Base-by-base conservation (phyloP, 2,329 filamentous ascomycete species). In the Penicillium sp. region DNA sequence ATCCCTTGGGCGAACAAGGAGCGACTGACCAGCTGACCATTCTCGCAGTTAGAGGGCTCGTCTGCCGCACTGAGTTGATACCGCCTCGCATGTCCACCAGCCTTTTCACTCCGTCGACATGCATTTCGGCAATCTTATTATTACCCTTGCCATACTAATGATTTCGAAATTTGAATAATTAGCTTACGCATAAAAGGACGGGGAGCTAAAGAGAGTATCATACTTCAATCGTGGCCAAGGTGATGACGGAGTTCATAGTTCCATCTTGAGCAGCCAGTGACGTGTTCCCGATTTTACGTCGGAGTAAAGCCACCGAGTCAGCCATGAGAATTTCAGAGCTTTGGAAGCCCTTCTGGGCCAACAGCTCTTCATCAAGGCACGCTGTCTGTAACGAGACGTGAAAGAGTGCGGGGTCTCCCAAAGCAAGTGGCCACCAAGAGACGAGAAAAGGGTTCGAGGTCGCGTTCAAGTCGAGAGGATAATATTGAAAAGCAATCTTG, bases 361-460 rank as follows among this genome's bases (percentile, higher is more conserved):
- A 58, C 10, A 79, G 53, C 57, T 84, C 81, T 27, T 82, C 75
- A 51, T 84, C 80, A 0, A 83, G 73, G 33, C 74, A 83, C 36
- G 81, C 81, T 5, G 81, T 83, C 59, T 83, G 81, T 11, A 84
- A 69, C 2, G 80, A 83, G 22, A 84, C 80, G 56, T 84, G 80
- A 48, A 84, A 84, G 1, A 84, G 58, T 4, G 79, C 79, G 0
- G 81, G 79, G 49, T 84, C 81, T 0, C 71, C 75, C 0, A 84
- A 71, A 0, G 81, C 80, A 1, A 80, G 69, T 0, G 81, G 81
- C 81, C 81, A 84, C 81, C 81, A 84, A 0, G 80, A 82, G 6
- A 82, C 68, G 16, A 84, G 67, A 53, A 84, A 84, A 0, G 81
- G 81, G 56, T 84, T 84, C 7, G 81, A 80, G 0, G 65, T 64